These are phyloP conservation scores for Cladosporium sp. DNA, from an alignment of 2,329 filamentous ascomycete genomes.

Conservation along the genomic window DNA sequence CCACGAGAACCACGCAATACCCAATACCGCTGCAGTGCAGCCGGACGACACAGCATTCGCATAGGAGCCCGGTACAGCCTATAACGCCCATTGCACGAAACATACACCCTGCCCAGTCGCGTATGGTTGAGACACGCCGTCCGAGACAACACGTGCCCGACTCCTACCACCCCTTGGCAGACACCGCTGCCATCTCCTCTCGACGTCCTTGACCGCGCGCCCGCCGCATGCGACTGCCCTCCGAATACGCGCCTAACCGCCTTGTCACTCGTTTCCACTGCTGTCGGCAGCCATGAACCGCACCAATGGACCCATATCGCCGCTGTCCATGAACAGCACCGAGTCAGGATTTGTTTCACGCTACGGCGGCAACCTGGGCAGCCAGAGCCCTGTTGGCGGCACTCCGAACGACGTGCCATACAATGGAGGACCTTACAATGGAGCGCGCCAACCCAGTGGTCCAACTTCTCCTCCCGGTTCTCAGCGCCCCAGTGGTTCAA, in stretches of 20 bases:
- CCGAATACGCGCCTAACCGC: slow-evolving; percentile 1
- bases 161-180: slow-evolving; percentile 9
- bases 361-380: slow-evolving; percentile 21
- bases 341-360: slow-evolving; percentile 50
- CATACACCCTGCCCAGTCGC: not conserved
- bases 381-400: slow-evolving; percentile 16
- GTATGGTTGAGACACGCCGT: slow-evolving; percentile 6
- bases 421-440: slow-evolving; percentile 27
- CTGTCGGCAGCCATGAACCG: slow-evolving; percentile 8
- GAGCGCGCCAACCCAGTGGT: slow-evolving; percentile 26
- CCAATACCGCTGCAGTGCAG: not conserved
- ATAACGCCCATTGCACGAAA: not conserved
- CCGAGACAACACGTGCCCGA: slow-evolving; percentile 9
- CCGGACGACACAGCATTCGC: not conserved
- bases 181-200: not conserved
- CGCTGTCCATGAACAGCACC: slow-evolving; percentile 74
- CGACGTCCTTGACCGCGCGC: slow-evolving; percentile 6
- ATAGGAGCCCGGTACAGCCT: not conserved
- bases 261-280: not conserved
- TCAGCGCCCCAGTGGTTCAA: slow-evolving; percentile 37
- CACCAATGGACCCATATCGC: slow-evolving; percentile 53
- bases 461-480: slow-evolving; percentile 30
- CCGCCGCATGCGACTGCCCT: not conserved
- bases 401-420: slow-evolving; percentile 24
- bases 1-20: not conserved